Base-by-base conservation (phyloP, 1,139 yeast species). In the Hyphopichia khmerensis region DNA sequence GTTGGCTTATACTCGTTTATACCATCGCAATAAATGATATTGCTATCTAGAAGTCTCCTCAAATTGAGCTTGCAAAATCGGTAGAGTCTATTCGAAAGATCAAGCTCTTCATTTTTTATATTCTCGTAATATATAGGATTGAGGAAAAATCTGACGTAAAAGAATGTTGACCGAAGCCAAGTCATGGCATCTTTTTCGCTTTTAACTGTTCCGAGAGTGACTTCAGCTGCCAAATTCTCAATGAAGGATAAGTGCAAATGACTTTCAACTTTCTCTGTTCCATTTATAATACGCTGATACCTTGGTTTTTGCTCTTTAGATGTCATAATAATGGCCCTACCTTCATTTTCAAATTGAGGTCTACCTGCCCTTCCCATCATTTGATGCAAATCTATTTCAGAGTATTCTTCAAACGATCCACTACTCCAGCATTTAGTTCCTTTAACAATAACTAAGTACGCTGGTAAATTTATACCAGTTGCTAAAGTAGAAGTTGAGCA, bases 341-440 rank as follows among this genome's bases (percentile, higher is more conserved):
- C 85, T 33, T 69, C 70, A 2, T 61, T 67, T 48, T 79, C 84
- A 54, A 69, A 78, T 38, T 77, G 79, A 0, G 84, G 84, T 43
- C 70, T 64, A 2, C 85, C 84, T 3, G 83, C 82, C 50, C 82
- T 64, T 8, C 84, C 85, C 57, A 80, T 70, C 84, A 80, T 80
- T 56, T 80, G 85, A 38, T 78, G 57, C 39, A 80, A 63, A 53
- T 79, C 84, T 50, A 78, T 68, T 38, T 80, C 82, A 5, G 80
- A 67, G 43, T 80, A 79, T 39, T 80, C 85, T 38, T 65, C 69
- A 45, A 76, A 71, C 15, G 62, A 55, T 2, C 72, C 72, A 38
- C 69, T 72, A 32, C 57, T 59, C 76, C 84, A 77, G 37, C 74
- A 62, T 49, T 72, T 76, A 0, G 87, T 80, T 14, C 85, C 84